Conservation (phyloP, 2,329 filamentous ascomycete species). For the Blumeria graminis region DNA sequence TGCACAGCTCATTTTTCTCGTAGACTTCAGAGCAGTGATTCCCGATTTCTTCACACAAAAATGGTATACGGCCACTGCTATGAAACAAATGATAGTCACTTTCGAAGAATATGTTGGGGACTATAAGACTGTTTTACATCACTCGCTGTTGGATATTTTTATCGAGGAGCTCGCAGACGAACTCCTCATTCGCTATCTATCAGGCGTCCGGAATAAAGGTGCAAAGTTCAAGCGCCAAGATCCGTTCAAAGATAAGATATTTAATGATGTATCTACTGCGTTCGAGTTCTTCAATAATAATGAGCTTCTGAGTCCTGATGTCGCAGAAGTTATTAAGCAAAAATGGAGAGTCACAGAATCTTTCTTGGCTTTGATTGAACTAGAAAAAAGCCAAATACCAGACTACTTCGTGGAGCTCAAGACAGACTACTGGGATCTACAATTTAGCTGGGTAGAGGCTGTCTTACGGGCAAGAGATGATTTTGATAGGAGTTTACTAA, state of each 20-base stretch:
- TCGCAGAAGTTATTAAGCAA: constrained; percentile 53
- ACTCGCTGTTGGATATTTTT: constrained; percentile 71
- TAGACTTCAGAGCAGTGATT: constrained; percentile 69
- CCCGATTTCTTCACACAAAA: constrained; percentile 72
- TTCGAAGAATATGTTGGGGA: constrained; percentile 88
- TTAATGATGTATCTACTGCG: constrained; percentile 71
- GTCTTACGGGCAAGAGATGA: constrained; percentile 73
- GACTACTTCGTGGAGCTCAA: constrained; percentile 71
- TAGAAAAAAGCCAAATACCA: constrained; percentile 47
- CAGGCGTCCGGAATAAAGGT: constrained; percentile 64
- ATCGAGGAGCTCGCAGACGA: constrained; percentile 85
- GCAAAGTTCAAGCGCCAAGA: constrained; percentile 73
- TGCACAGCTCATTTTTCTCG: constrained; percentile 62
- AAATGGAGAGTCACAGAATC: constrained; percentile 82
- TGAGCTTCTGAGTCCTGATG: constrained; percentile 33
- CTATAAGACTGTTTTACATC: constrained; percentile 64
- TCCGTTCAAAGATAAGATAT: constrained; percentile 78
- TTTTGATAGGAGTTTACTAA: constrained; percentile 78
- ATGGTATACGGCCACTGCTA: constrained; percentile 71
- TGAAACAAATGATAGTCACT: constrained; percentile 84
- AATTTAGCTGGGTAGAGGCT: constrained; percentile 86
- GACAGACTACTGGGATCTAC: constrained; percentile 71
- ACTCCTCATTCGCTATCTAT: constrained; percentile 66
- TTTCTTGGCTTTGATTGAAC: constrained; percentile 57
- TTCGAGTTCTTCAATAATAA: constrained; percentile 70